phyloP scores from a whole-genome alignment of 306 rosid species.

The apple (Malus domestica) region ASM211411v1 NC_041803.1:1471501-1472000 shows the following conservation, averaged over 20 bases:
- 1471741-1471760: slow-evolving; percentile 16
- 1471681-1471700: background rate
- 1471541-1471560: slow-evolving; percentile 35
- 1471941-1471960: slow-evolving; percentile 11
- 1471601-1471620: slow-evolving; percentile 73
- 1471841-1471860: background rate
- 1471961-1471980: slow-evolving; percentile 23
- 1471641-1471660: too few species aligned
- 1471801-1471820: slow-evolving; percentile 26
- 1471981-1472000: slow-evolving; percentile 55
- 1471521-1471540: slow-evolving; percentile 55
- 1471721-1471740: slow-evolving; percentile 17
- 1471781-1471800: slow-evolving; percentile 24
- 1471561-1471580: slow-evolving; percentile 49
- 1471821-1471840: background rate
- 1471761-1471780: background rate
- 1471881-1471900: too few species aligned
- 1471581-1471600: slow-evolving; percentile 87
- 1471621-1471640: background rate
- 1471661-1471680: background rate
- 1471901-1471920: too few species aligned
- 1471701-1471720: slow-evolving; percentile 54
- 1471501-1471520: slow-evolving; percentile 16
- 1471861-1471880: too few species aligned
- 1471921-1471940: background rate